These are phyloP conservation scores for Lactuca sativa DNA, from an alignment of 129 eudicot species.

Conservation along the genomic window DNA sequence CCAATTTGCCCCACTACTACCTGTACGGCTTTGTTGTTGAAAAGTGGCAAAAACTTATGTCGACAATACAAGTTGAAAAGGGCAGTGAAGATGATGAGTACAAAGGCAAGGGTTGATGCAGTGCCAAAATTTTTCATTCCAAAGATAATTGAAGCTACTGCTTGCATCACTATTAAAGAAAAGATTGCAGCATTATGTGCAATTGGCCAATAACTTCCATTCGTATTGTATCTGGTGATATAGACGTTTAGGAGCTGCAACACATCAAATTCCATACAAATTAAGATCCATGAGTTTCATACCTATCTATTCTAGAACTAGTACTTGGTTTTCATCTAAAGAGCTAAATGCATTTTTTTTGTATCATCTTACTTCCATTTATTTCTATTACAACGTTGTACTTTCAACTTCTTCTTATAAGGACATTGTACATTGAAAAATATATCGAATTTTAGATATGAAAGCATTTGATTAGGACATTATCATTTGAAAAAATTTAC, in stretches of 20 bases:
- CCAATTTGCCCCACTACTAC: constrained; percentile 33
- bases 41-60: constrained; percentile 72
- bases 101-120: constrained; percentile 57
- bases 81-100: constrained; percentile 57
- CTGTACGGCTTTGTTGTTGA: constrained; percentile 54
- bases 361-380: no score
- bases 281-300: background rate
- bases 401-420: no score
- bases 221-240: constrained; percentile 67
- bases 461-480: no score
- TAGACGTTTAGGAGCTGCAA: constrained; percentile 90
- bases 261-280: background rate
- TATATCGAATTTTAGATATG: no score
- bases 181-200: constrained; percentile 71
- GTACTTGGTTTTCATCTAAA: no score
- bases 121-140: constrained; percentile 56
- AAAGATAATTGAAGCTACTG: constrained; percentile 73
- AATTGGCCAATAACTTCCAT: constrained; percentile 88
- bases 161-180: constrained; percentile 75
- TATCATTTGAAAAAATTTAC: no score
- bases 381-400: no score
- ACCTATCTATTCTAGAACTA: no score
- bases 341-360: no score
- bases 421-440: no score
- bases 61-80: constrained; percentile 79